Evolutionary conservation across 345 rosid genomes (phyloP).

Genomic region (Stellera chamaejasme): DNA sequence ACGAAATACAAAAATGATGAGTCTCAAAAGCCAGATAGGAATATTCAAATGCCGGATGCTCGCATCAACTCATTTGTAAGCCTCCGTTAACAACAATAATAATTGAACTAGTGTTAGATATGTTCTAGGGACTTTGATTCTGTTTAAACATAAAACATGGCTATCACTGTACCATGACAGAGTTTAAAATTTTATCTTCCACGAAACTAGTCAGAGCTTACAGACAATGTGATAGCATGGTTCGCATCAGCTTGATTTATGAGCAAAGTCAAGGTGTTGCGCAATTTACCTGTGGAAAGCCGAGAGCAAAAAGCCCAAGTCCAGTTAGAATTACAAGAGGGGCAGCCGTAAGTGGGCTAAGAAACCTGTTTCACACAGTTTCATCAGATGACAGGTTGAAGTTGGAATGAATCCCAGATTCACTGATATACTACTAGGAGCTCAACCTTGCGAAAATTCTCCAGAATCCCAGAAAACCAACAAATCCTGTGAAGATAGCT

Average conservation of each 20-base stretch:
- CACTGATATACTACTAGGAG: not conserved
- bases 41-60: too few relatives aligned
- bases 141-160: constrained; percentile 1
- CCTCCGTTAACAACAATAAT: too few relatives aligned
- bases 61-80: too few relatives aligned
- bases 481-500: constrained; percentile 41
- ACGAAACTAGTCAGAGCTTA: too few relatives aligned
- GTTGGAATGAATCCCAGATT: not conserved
- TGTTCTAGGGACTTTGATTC: too few relatives aligned
- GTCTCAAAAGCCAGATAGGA: constrained; percentile 3
- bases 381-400: not conserved
- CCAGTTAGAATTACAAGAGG: constrained; percentile 86
- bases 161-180: not conserved
- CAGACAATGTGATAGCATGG: too few relatives aligned
- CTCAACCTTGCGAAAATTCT: constrained; percentile 58
- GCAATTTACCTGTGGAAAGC: constrained; percentile 65
- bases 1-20: constrained; percentile 2
- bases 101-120: too few relatives aligned
- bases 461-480: constrained; percentile 87
- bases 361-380: constrained; percentile 41
- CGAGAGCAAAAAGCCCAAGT: constrained; percentile 57
- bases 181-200: too few relatives aligned
- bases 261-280: too few relatives aligned
- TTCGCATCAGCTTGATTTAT: too few relatives aligned
- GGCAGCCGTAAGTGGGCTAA: constrained; percentile 68